Evolutionary conservation across 129 eudicot genomes (phyloP).

Genomic region (Flaveria ramosissima): DNA sequence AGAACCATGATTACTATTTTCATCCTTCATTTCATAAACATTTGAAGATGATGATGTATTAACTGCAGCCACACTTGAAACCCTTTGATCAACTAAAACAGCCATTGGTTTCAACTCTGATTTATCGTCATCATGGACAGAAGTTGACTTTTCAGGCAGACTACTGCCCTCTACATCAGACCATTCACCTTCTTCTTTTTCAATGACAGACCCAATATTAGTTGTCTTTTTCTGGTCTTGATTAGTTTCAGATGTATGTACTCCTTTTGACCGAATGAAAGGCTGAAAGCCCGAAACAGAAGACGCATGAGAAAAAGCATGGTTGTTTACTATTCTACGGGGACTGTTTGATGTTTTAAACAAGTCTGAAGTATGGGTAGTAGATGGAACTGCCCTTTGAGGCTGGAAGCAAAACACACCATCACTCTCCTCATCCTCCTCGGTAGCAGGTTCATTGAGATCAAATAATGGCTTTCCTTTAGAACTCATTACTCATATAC

Average conservation of each 20-base stretch:
- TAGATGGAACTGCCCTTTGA: slow-evolving; percentile 76
- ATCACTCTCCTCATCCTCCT: slow-evolving; percentile 69
- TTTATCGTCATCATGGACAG: slow-evolving; percentile 33
- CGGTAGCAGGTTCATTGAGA: slow-evolving; percentile 89
- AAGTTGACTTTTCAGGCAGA: slow-evolving; percentile 28
- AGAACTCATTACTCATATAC: slow-evolving; percentile 69
- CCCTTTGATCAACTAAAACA: slow-evolving; percentile 28
- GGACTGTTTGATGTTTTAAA: slow-evolving; percentile 52
- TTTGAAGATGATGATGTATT: neutral
- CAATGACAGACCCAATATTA: slow-evolving; percentile 16
- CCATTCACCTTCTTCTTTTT: slow-evolving; percentile 46
- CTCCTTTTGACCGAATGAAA: slow-evolving; percentile 53
- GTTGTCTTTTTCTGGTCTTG: slow-evolving; percentile 33
- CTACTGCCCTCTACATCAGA: slow-evolving; percentile 44
- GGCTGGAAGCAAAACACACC: slow-evolving; percentile 65
- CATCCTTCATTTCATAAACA: slow-evolving; percentile 32
- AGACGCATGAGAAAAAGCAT: slow-evolving; percentile 84
- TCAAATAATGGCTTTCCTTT: slow-evolving; percentile 83
- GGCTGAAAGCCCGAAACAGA: slow-evolving; percentile 95
- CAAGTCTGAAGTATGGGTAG: slow-evolving; percentile 56
- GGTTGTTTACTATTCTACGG: slow-evolving; percentile 57
- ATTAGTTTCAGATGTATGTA: slow-evolving; percentile 37
- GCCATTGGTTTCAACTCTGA: slow-evolving; percentile 38
- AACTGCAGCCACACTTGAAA: slow-evolving; percentile 8
- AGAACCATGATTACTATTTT: slow-evolving; percentile 22